These are phyloP conservation scores for Sugiyamaella paludigena DNA, from an alignment of 1,139 yeast species.

Conservation along the genomic window DNA sequence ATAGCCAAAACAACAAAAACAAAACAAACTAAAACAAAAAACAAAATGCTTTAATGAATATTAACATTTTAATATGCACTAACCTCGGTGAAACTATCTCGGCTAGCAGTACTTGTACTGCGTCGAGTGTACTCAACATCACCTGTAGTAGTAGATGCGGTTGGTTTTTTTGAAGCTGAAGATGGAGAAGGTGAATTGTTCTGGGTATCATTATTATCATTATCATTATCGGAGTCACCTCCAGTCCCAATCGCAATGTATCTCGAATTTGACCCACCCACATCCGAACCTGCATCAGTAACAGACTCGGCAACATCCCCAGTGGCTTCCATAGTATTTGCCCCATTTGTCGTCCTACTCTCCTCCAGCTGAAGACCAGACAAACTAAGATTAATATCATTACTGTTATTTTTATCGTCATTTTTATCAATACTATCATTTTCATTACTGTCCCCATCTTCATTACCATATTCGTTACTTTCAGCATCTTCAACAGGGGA, in stretches of 20 bases:
- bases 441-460: constrained; percentile 1
- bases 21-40: background rate
- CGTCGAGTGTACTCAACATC: constrained; percentile 7
- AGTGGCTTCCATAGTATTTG: no score
- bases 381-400: no score
- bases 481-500: constrained; percentile 3
- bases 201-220: background rate
- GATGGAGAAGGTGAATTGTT: background rate
- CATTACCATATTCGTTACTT: background rate
- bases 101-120: constrained; percentile 19
- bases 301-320: no score
- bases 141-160: constrained; percentile 1
- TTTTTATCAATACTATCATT: background rate
- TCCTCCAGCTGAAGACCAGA: background rate
- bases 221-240: background rate
- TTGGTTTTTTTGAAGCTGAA: background rate
- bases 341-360: background rate
- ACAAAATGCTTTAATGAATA: background rate
- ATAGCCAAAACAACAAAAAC: background rate
- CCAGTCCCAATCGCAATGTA: background rate
- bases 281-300: no score
- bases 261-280: no score
- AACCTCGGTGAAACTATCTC: constrained; percentile 33
- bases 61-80: constrained; percentile 28
- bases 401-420: background rate